Conservation (phyloP, 192 early-diverging fungal genomes). For the Gigaspora rosea region DNA sequence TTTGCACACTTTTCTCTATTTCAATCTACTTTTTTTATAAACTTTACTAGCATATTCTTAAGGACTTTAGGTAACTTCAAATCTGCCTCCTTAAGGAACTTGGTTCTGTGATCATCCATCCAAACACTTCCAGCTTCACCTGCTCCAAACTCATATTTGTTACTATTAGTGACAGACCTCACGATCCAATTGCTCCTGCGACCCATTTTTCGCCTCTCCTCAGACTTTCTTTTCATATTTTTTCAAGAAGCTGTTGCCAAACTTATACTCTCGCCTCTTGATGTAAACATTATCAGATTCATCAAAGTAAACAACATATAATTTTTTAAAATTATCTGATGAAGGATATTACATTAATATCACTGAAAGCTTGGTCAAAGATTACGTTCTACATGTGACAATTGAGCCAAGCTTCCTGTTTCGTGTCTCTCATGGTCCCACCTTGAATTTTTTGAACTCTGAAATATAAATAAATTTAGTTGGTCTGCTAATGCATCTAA, state of each 20-base stretch:
- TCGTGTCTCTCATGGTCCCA: neutral
- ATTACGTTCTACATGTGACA: constrained; percentile 30
- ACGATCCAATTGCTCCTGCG: constrained; percentile 24
- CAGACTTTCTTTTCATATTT: constrained; percentile 23
- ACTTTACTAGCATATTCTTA: constrained; percentile 19
- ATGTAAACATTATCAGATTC: constrained; percentile 4
- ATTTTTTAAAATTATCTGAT: constrained; percentile 26
- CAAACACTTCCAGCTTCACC: neutral
- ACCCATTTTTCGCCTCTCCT: constrained; percentile 11
- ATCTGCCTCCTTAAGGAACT: constrained; percentile 12
- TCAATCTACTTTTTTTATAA: constrained; percentile 27
- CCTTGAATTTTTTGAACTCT: constrained; percentile 24
- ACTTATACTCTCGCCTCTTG: constrained; percentile 29
- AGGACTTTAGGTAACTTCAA: constrained; percentile 18
- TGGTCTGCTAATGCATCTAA: neutral
- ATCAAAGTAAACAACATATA: neutral
- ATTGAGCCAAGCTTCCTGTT: constrained; percentile 31
- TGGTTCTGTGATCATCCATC: neutral
- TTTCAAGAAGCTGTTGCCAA: constrained; percentile 21
- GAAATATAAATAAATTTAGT: neutral
- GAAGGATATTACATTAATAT: constrained; percentile 21
- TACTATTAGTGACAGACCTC: constrained; percentile 15
- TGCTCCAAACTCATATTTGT: neutral
- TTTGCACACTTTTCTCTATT: neutral
- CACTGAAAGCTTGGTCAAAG: constrained; percentile 24